Conservation (phyloP, 768 basidiomycete species). For the Tricholomella constricta region DNA sequence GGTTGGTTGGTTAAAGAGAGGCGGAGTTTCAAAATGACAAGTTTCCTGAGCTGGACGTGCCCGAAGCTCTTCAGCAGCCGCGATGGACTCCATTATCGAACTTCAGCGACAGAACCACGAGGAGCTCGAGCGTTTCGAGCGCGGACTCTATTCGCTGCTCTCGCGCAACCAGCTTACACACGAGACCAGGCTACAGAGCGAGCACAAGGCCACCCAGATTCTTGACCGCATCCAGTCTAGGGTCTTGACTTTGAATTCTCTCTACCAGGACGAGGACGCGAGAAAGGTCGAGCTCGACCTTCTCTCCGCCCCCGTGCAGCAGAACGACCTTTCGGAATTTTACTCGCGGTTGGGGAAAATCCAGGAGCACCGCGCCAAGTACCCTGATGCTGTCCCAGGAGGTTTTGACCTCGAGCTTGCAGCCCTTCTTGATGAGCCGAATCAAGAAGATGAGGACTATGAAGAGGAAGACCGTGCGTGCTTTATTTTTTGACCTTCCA, state of each 20-base stretch:
- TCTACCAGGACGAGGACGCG: slow-evolving; percentile 78
- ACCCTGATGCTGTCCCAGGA: slow-evolving; percentile 85
- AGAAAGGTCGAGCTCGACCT: slow-evolving; percentile 67
- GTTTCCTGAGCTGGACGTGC: slow-evolving; percentile 14
- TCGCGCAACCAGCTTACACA: slow-evolving; percentile 66
- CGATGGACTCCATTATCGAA: slow-evolving; percentile 94
- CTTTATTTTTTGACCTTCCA: slow-evolving; percentile 1
- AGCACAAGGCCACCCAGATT: slow-evolving; percentile 91
- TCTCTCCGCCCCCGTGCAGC: slow-evolving; percentile 58
- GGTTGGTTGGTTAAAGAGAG: slow-evolving; percentile 42
- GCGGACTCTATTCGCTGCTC: slow-evolving; percentile 81
- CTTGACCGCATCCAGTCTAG: slow-evolving; percentile 80
- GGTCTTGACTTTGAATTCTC: slow-evolving; percentile 60
- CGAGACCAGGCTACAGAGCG: slow-evolving; percentile 67
- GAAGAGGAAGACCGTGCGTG: slow-evolving; percentile 88
- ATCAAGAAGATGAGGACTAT: slow-evolving; percentile 73
- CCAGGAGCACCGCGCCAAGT: slow-evolving; percentile 94
- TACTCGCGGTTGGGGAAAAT: slow-evolving; percentile 95
- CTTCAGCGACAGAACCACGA: slow-evolving; percentile 95
- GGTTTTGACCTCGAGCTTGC: slow-evolving; percentile 85
- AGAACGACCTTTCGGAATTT: slow-evolving; percentile 87
- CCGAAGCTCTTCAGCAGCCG: slow-evolving; percentile 16
- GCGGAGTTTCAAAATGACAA: slow-evolving; percentile 59
- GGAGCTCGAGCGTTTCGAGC: slow-evolving; percentile 91
- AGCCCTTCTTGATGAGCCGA: slow-evolving; percentile 75